These are phyloP conservation scores for Penicillium salamii DNA, from an alignment of 495 filamentous ascomycete species.

Conservation along the genomic window DNA sequence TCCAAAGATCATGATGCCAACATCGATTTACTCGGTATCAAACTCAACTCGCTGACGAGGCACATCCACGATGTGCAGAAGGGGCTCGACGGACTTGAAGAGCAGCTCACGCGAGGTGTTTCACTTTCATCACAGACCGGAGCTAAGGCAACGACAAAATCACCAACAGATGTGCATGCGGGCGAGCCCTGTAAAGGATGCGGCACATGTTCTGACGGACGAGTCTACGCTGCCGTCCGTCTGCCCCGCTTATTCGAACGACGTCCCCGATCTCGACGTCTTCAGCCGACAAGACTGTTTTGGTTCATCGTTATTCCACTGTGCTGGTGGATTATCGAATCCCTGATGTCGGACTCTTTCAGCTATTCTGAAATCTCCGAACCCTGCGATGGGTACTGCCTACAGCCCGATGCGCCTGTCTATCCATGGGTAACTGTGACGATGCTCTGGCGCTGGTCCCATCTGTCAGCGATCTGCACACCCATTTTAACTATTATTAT, in stretches of 20 bases:
- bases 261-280: constrained; percentile 37
- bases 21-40: constrained; percentile 57
- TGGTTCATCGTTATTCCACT: constrained; percentile 44
- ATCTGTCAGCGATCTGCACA: constrained; percentile 28
- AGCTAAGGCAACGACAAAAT: constrained; percentile 3
- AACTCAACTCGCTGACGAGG: constrained; percentile 54
- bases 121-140: constrained; percentile 17
- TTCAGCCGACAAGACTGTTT: constrained; percentile 56
- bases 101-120: constrained; percentile 48
- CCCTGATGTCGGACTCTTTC: constrained; percentile 58
- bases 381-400: constrained; percentile 44
- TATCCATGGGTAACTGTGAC: constrained; percentile 47
- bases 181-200: constrained; percentile 28
- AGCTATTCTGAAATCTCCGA: constrained; percentile 54
- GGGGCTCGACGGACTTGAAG: constrained; percentile 64
- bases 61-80: constrained; percentile 65
- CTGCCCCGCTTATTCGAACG: constrained; percentile 58
- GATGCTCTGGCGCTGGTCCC: constrained; percentile 47
- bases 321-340: constrained; percentile 59
- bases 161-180: constrained; percentile 9
- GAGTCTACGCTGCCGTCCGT: constrained; percentile 44
- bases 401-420: constrained; percentile 42
- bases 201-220: constrained; percentile 20
- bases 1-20: constrained; percentile 44
- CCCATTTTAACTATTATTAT: constrained; percentile 33